A percentile compares a stretch with the other conserved stretches of the same genome.
Evolutionary conservation across 768 basidiomycete genomes (phyloP).

Genomic region (Boletellus emodensis): DNA sequence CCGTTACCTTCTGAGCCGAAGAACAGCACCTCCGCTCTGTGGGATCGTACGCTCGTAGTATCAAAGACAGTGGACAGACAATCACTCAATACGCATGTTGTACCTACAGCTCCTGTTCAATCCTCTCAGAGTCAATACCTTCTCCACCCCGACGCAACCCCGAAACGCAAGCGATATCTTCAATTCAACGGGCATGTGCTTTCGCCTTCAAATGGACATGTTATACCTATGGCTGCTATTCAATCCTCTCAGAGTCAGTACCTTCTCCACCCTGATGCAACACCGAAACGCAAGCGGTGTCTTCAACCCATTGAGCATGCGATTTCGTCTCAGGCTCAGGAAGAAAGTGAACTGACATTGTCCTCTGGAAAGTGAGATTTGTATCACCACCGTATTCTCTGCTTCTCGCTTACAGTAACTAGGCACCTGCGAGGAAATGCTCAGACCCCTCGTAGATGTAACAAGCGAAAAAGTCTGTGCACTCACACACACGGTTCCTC

Average conservation of each 20-base stretch:
- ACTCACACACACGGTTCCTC: constrained; percentile 1
- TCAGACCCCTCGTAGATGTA: background rate
- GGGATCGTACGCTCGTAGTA: background rate
- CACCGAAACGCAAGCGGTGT: constrained; percentile 35
- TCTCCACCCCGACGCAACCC: constrained; percentile 27
- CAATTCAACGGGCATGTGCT: constrained; percentile 14
- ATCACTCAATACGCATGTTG: background rate
- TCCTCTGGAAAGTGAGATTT: constrained; percentile 16
- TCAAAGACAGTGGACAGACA: constrained; percentile 1
- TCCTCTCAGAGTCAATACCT: constrained; percentile 35
- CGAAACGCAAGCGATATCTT: constrained; percentile 35
- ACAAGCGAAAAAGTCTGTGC: background rate
- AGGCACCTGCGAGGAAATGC: background rate
- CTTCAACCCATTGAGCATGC: constrained; percentile 17
- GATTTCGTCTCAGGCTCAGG: constrained; percentile 32
- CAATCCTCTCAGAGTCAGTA: constrained; percentile 34
- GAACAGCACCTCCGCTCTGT: background rate
- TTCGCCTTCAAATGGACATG: constrained; percentile 16
- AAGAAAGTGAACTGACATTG: constrained; percentile 27
- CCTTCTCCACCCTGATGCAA: constrained; percentile 28
- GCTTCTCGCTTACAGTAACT: constrained; percentile 9
- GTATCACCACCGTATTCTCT: background rate
- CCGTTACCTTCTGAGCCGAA: background rate
- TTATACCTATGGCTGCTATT: constrained; percentile 13
- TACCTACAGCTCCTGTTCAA: constrained; percentile 15